Conservation (phyloP, 495 filamentous ascomycete species). For the Aspergillus carlsbadensis region DNA sequence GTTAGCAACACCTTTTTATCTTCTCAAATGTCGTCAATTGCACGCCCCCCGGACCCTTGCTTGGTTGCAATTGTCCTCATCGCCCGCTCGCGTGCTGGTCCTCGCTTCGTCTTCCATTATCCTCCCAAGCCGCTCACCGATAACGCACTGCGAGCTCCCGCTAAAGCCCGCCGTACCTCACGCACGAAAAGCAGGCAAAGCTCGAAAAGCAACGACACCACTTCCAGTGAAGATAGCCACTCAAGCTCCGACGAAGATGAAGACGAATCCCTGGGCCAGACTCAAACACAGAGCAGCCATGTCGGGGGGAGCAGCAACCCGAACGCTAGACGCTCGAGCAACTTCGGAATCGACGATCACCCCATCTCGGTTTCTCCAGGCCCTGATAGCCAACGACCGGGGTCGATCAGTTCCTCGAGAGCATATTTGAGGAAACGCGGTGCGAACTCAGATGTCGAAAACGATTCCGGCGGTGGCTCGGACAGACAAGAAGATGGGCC, state of each 20-base stretch:
- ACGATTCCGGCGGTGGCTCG: constrained; percentile 37
- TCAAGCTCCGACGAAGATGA: constrained; percentile 52
- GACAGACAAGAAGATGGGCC: constrained; percentile 56
- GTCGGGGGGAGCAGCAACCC: constrained; percentile 21
- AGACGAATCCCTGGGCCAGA: constrained; percentile 32
- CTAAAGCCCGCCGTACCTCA: constrained; percentile 36
- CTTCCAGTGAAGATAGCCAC: constrained; percentile 47
- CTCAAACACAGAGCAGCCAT: constrained; percentile 12
- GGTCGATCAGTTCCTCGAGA: constrained; percentile 42
- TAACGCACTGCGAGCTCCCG: constrained; percentile 34
- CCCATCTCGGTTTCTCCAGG: constrained; percentile 30
- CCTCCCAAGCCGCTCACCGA: constrained; percentile 61
- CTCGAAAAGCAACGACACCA: constrained; percentile 40
- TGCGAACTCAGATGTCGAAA: constrained; percentile 42
- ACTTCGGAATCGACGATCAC: constrained; percentile 40
- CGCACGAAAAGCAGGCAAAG: constrained; percentile 26
- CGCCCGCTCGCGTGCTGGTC: constrained; percentile 75
- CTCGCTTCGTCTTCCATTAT: constrained; percentile 89
- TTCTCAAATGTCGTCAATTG: constrained; percentile 46
- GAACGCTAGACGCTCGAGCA: constrained; percentile 35
- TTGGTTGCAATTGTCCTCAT: constrained; percentile 81
- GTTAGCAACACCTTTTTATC: not conserved
- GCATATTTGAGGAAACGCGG: constrained; percentile 38
- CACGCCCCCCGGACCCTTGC: constrained; percentile 55
- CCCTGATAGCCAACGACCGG: constrained; percentile 36